Base-by-base conservation (phyloP, 2,329 filamentous ascomycete genomes). In the Tolypocladium inflatum region DNA sequence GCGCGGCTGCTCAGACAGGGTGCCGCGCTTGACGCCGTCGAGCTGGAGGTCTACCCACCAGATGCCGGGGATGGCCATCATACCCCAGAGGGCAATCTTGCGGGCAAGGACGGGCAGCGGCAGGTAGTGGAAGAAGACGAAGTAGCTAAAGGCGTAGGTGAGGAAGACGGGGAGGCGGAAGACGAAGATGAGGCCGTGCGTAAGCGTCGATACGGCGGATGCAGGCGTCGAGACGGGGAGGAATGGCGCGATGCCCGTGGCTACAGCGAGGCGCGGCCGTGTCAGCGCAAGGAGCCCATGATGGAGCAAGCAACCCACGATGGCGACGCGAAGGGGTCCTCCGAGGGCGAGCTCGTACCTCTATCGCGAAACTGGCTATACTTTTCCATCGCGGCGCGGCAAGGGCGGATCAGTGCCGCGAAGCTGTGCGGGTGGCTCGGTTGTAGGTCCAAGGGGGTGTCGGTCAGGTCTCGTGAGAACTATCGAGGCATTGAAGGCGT, bases 1-100 rank as follows among this genome's bases (percentile, higher is more conserved):
- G 58, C 80, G 77, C 43, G 88, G 86, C 66, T 91, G 86, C 67
- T 88, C 86, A 53, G 88, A 86, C 38, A 96, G 79, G 33, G 88
- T 92, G 76, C 94, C 94, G 75, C 91, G 90, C 74, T 90, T 92
- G 57, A 99, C 94, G 59, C 93, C 93, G 71, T 99, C 94, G 63
- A 99, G 90, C 73, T 97, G 93, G n/a, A 99, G 78, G 73, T 99
- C 94, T 58, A 97, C 87, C 93, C 93, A 97, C 91, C 92, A 97
- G 59, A 99, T 90, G 35, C 94, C 93, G 0, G 92, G 91, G 59
- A 96, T 88, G 42, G 86, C 88, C 65, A 99, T 83, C 63, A 97
- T 83, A 60, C 85, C 82, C 93, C 94, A 97, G 56, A 97, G 76
- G 54, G 91, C 84, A 15, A 89, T 84, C 75, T 97, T 97, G 68